Percentiles rank a stretch among this genome's conserved stretches.
Evolutionary conservation across 371 early-diverging fungal species (phyloP).

Genomic region (Encephalitozoon romaleae): DNA sequence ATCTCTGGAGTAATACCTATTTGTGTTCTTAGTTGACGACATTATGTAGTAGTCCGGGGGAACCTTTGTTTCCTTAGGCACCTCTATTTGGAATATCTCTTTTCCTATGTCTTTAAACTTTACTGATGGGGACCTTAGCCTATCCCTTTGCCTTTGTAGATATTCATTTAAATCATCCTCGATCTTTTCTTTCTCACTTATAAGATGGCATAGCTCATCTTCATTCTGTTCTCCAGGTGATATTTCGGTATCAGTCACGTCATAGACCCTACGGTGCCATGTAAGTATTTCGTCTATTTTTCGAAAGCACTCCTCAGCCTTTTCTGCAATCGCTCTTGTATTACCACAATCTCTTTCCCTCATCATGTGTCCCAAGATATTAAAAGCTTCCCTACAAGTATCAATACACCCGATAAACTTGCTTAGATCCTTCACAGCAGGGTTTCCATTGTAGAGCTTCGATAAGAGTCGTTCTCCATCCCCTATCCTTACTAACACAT

Average conservation of each 20-base stretch:
- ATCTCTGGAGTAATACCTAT: constrained; percentile 73
- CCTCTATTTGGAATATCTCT: constrained; percentile 82
- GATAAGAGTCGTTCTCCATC: constrained; percentile 83
- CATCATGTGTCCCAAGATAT: not conserved
- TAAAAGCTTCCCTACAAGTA: not conserved
- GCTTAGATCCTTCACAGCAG: constrained; percentile 63
- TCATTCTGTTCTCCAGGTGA: constrained; percentile 35
- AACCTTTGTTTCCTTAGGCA: constrained; percentile 67
- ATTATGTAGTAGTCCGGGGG: constrained; percentile 70
- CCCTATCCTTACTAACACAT: constrained; percentile 64
- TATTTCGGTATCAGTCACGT: constrained; percentile 35
- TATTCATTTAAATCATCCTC: constrained; percentile 39
- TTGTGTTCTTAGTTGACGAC: constrained; percentile 65
- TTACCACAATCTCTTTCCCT: not conserved
- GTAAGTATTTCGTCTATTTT: not conserved
- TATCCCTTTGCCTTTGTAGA: constrained; percentile 21
- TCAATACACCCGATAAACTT: constrained; percentile 8
- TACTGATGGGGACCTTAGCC: not conserved
- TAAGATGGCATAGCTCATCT: constrained; percentile 36
- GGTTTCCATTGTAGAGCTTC: constrained; percentile 73
- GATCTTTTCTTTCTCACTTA: constrained; percentile 26
- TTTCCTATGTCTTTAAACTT: constrained; percentile 78
- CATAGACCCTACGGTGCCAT: not conserved
- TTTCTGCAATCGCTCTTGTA: no score
- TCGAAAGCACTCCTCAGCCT: not conserved